phyloP scores from a whole-genome alignment of 495 filamentous ascomycete species.

The Bacidia rubella region DNA sequence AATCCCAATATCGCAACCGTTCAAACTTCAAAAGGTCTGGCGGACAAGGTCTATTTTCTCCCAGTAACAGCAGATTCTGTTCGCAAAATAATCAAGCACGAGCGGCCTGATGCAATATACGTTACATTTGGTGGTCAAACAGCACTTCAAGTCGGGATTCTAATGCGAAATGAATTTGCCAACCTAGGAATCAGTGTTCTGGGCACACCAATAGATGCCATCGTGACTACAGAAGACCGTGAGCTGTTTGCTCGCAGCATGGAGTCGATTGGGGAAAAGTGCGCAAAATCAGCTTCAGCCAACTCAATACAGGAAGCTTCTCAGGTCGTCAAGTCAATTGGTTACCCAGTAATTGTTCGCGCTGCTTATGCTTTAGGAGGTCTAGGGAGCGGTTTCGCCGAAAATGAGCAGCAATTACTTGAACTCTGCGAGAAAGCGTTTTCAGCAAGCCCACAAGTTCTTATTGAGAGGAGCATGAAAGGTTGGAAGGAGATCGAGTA shows the following conservation, averaged over 20 bases:
- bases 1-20: constrained; percentile 99
- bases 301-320: constrained; percentile 76
- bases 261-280: constrained; percentile 97
- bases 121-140: constrained; percentile 96
- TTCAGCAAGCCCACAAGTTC: constrained; percentile 85
- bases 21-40: constrained; percentile 88
- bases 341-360: constrained; percentile 92
- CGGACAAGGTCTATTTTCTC: constrained; percentile 97
- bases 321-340: constrained; percentile 70
- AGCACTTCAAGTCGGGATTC: constrained; percentile 84
- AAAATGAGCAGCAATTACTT: constrained; percentile 72
- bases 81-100: constrained; percentile 88
- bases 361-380: constrained; percentile 94
- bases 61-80: constrained; percentile 94
- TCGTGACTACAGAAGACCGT: constrained; percentile 95
- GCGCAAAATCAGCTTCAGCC: constrained; percentile 90
- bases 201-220: constrained; percentile 92
- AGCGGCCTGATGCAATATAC: constrained; percentile 93
- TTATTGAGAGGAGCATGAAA: constrained; percentile 98
- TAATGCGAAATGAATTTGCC: constrained; percentile 93
- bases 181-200: constrained; percentile 80
- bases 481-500: constrained; percentile 99
- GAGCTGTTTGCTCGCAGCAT: constrained; percentile 95
- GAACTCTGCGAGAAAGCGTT: constrained; percentile 93
- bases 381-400: constrained; percentile 88